Evolutionary conservation across 1,284 basidiomycete species (phyloP), one percentile per base, ranked within the genome.

Genomic region (Puccinia novopanici): DNA sequence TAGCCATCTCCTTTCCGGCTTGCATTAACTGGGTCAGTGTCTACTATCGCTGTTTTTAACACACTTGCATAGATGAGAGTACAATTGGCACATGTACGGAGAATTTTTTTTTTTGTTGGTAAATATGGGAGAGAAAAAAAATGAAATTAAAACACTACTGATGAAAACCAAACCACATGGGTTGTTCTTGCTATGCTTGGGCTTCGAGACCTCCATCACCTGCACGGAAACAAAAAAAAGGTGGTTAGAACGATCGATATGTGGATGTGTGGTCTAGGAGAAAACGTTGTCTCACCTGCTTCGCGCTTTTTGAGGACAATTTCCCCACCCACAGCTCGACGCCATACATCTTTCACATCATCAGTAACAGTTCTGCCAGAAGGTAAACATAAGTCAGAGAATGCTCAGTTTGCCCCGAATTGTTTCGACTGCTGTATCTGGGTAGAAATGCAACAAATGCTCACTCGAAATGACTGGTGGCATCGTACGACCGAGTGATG

Each of bases 401-500:
- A 37, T 22, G 45, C 54, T 75, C 48, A 63, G 73, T n/a, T 48
- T 40, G 34, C n/a, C 45, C 63, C 37, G 34, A 55, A 5, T 72
- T 37, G 13, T 24, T 34, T 73, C 52, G 37, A 19, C 13, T 55
- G 12, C 9, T 22, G 27, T 54, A n/a, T 13, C 37, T 55, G 37
- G 24, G 15, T 10, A 45, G 27, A 37, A 2, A 55, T 52, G 17
- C 37, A 55, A 9, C 19, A 37, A 81, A 65, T 30, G 63, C 78
- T 68, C 13, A 80, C 89, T 99, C 97, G 85, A 99, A 99, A 88
- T 99, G 97, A 71, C 93, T 95, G 12, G 97, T 98, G 15, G 97
- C 95, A 86, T 99, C 97, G 87, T 98, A 98, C 9, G 95, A 98
- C 81, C 92, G 93, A 81, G 97, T 98, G 88, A 99, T 91, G 88